phyloP scores from a whole-genome alignment of 163 green algal species.

The Chlamydomonas reinhardtii region DNA sequence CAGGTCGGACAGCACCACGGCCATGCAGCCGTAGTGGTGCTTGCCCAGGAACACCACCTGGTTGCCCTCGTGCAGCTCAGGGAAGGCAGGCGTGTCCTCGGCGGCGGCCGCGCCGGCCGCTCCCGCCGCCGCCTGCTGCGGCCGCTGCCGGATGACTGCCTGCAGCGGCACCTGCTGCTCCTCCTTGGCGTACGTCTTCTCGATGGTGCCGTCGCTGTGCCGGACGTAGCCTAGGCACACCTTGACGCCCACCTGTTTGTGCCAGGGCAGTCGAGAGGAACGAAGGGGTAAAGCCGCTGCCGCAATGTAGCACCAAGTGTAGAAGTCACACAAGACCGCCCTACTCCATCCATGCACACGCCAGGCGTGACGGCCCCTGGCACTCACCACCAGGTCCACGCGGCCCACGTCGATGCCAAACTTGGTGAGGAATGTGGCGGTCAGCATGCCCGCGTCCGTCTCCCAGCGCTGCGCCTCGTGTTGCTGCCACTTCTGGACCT shows the following conservation, averaged over 20 bases:
- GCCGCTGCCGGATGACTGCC: slow-evolving; percentile 52
- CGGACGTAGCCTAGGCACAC: slow-evolving; percentile 62
- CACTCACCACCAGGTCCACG: slow-evolving; percentile 49
- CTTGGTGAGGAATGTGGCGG: slow-evolving; percentile 3
- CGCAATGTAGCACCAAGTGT: too few species aligned
- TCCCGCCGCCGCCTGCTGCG: neutral
- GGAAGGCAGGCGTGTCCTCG: slow-evolving; percentile 9
- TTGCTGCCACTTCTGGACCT: slow-evolving; percentile 47
- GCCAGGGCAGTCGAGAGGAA: neutral
- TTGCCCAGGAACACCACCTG: slow-evolving; percentile 82
- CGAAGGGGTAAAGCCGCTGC: too few species aligned
- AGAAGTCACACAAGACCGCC: too few species aligned
- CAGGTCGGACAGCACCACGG: slow-evolving; percentile 73
- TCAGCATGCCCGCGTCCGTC: slow-evolving; percentile 31
- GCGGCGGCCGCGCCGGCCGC: neutral
- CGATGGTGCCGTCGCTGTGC: slow-evolving; percentile 80
- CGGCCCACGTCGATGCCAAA: slow-evolving; percentile 49
- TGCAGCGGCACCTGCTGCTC: slow-evolving; percentile 78
- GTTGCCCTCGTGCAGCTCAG: slow-evolving; percentile 50
- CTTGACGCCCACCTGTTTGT: slow-evolving; percentile 31
- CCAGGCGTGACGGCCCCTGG: too few species aligned
- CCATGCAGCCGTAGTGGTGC: slow-evolving; percentile 84
- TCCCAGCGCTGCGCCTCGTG: slow-evolving; percentile 50
- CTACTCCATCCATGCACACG: too few species aligned
- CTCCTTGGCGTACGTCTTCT: slow-evolving; percentile 84